phyloP scores from a whole-genome alignment of 169 alveolate genomes.

The Cystoisospora suis region DNA sequence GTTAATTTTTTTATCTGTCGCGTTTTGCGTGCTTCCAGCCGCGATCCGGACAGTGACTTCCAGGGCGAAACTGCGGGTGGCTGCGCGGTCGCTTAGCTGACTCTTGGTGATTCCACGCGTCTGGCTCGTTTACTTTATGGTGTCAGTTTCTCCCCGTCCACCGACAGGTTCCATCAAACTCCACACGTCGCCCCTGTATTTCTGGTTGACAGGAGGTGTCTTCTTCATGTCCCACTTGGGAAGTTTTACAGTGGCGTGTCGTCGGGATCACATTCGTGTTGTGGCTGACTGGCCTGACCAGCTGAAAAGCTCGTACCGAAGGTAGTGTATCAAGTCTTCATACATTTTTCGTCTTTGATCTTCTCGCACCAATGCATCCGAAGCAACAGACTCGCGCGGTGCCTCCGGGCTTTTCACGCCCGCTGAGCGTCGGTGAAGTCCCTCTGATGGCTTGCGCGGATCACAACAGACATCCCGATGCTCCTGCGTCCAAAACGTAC shows the following conservation, averaged over 20 bases:
- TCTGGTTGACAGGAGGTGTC: no score
- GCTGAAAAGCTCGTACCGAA: not conserved
- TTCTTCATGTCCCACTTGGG: not conserved
- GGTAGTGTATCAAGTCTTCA: not conserved
- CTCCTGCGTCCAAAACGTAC: slow-evolving; percentile 9
- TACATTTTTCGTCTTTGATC: not conserved
- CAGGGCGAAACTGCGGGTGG: no score
- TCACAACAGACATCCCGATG: slow-evolving; percentile 47
- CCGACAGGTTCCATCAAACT: no score
- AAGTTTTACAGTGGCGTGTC: no score
- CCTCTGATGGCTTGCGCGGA: slow-evolving; percentile 45
- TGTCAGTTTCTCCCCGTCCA: no score
- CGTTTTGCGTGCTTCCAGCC: not conserved
- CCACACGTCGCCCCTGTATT: not conserved
- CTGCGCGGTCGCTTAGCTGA: no score
- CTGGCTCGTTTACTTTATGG: no score
- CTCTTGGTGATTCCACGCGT: no score
- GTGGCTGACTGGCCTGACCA: not conserved
- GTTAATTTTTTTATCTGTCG: not conserved
- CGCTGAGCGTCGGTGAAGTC: slow-evolving; percentile 51
- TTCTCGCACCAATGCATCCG: slow-evolving; percentile 1
- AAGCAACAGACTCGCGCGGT: not conserved
- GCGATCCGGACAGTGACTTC: not conserved
- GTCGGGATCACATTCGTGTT: not conserved
- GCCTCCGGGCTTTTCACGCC: slow-evolving; percentile 61